Percentiles rank a stretch among this genome's conserved stretches.
These are phyloP conservation scores for Tolypocladium guangdongense DNA, from an alignment of 2,329 filamentous ascomycete species.

Conservation along the genomic window DNA sequence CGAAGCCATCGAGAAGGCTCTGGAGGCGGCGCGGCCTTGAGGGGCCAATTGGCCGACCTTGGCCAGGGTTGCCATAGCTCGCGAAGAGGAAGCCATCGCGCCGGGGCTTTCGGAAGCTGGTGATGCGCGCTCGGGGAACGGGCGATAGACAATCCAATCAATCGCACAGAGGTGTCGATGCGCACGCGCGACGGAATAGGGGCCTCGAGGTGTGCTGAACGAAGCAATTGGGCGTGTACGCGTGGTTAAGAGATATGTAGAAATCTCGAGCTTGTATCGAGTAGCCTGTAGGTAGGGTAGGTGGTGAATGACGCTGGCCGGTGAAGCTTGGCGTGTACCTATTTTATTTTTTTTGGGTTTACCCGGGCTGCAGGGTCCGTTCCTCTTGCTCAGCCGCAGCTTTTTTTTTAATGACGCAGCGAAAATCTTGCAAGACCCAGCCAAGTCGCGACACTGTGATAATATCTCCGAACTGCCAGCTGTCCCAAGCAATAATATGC, in stretches of 20 bases:
- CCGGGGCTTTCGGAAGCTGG: constrained; percentile 8
- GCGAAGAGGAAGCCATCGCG: constrained; percentile 35
- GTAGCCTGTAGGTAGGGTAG: too few relatives aligned
- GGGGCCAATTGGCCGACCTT: constrained; percentile 18
- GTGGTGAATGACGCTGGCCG: not conserved
- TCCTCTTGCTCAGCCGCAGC: not conserved
- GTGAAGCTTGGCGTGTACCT: not conserved
- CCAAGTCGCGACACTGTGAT: not conserved
- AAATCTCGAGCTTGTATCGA: not conserved
- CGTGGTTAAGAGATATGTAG: not conserved
- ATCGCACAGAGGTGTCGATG: not conserved
- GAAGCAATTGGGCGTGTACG: not conserved
- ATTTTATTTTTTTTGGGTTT: too few relatives aligned
- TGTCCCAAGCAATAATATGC: not conserved
- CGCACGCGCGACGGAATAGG: not conserved
- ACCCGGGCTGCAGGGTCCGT: not conserved
- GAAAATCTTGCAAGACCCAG: not conserved
- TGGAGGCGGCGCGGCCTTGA: constrained; percentile 17
- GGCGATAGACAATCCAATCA: not conserved
- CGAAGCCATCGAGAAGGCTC: constrained; percentile 22
- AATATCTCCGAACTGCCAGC: not conserved
- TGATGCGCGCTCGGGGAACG: not conserved
- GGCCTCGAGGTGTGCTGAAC: not conserved
- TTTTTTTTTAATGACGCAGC: not conserved
- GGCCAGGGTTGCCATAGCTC: constrained; percentile 28